These are phyloP conservation scores for Phialophora chinensis DNA, from an alignment of 2,329 filamentous ascomycete species.

Conservation along the genomic window DNA sequence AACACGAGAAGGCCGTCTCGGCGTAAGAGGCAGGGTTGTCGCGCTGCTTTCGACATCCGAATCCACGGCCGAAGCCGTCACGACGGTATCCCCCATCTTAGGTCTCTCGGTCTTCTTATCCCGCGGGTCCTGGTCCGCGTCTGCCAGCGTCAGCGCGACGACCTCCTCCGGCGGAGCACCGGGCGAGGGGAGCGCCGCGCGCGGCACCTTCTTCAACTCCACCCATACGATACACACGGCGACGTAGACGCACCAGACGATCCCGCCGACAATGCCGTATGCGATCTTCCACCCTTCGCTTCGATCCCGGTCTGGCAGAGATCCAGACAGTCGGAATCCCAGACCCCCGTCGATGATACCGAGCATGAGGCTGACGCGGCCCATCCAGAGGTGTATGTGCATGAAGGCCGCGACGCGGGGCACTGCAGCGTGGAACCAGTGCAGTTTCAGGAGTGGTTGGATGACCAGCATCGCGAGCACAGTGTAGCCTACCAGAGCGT, in stretches of 20 bases:
- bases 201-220: slow-evolving; percentile 24
- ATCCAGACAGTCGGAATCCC: slow-evolving; percentile 48
- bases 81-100: background rate
- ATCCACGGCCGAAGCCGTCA: background rate
- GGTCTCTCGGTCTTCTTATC: background rate
- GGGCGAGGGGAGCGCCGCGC: slow-evolving; percentile 7
- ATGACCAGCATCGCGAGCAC: slow-evolving; percentile 41
- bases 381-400: slow-evolving; percentile 59
- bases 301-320: slow-evolving; percentile 19
- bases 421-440: slow-evolving; percentile 53
- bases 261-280: slow-evolving; percentile 25
- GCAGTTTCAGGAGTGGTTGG: slow-evolving; percentile 42
- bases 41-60: slow-evolving; percentile 1
- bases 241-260: slow-evolving; percentile 34
- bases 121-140: background rate
- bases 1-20: background rate
- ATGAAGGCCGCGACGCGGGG: slow-evolving; percentile 39
- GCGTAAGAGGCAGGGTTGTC: background rate
- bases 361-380: slow-evolving; percentile 56
- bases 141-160: background rate
- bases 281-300: slow-evolving; percentile 22
- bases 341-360: slow-evolving; percentile 64
- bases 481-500: slow-evolving; percentile 41
- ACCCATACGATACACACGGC: slow-evolving; percentile 29
- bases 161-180: slow-evolving; percentile 11